Percentiles rank a stretch among this genome's conserved stretches.
Conservation (phyloP, 371 early-diverging fungal species). For the Mucor irregularis region DNA sequence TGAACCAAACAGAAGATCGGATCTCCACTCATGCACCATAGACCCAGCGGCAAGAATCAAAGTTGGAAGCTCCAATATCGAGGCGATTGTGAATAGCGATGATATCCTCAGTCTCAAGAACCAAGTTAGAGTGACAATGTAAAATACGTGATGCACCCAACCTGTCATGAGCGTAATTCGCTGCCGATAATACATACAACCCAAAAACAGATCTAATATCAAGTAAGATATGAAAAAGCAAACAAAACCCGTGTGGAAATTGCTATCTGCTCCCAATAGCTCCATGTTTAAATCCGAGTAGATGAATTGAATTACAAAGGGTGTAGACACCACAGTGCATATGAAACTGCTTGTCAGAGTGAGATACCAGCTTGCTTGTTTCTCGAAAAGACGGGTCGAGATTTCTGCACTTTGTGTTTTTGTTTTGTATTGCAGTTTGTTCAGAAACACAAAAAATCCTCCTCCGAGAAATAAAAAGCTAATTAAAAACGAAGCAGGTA, state of each 20-base stretch:
- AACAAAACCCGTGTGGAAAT: constrained; percentile 19
- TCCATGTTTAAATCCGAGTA: constrained; percentile 9
- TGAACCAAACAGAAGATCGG: constrained; percentile 28
- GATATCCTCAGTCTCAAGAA: constrained; percentile 16
- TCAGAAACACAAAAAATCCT: constrained; percentile 1
- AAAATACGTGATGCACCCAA: constrained; percentile 51
- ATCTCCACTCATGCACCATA: constrained; percentile 16
- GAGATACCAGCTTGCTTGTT: constrained; percentile 21
- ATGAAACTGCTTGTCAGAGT: constrained; percentile 18
- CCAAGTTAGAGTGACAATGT: constrained; percentile 23
- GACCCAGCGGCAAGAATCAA: constrained; percentile 32
- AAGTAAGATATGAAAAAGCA: constrained; percentile 42
- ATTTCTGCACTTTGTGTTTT: not conserved
- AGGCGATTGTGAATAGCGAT: constrained; percentile 27
- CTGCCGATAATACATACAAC: constrained; percentile 38
- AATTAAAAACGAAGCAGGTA: not conserved
- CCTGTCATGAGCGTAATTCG: constrained; percentile 48
- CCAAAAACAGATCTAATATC: constrained; percentile 41
- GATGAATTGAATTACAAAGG: constrained; percentile 19
- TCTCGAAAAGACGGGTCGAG: too few relatives aligned
- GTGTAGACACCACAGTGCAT: constrained; percentile 17
- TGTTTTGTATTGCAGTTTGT: not conserved
- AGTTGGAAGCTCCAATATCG: constrained; percentile 36
- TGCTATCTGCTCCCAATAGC: not conserved
- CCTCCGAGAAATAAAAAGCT: constrained; percentile 5